These are phyloP conservation scores for Ceratocystis ficicola DNA, from an alignment of 2,329 filamentous ascomycete genomes.

Conservation along the genomic window DNA sequence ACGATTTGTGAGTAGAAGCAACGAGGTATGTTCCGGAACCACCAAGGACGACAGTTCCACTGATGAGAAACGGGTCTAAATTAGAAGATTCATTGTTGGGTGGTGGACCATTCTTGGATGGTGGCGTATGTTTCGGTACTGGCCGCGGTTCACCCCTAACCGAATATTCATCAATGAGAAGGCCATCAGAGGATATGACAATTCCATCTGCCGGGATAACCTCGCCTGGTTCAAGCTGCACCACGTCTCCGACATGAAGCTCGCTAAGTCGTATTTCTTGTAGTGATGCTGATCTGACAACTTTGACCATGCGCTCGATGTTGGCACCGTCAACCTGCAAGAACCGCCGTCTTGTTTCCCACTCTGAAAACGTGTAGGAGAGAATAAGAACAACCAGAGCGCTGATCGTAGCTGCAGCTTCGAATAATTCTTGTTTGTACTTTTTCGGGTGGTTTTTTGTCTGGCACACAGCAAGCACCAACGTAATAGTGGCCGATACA, in stretches of 20 bases:
- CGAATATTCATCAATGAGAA: constrained; percentile 56
- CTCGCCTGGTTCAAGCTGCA: constrained; percentile 62
- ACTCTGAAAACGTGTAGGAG: constrained; percentile 69
- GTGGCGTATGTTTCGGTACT: constrained; percentile 44
- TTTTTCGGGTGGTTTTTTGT: constrained; percentile 43
- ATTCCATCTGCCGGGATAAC: constrained; percentile 62
- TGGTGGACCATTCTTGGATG: neutral
- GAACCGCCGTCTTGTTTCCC: constrained; percentile 71
- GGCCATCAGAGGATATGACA: constrained; percentile 52
- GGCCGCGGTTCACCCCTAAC: constrained; percentile 65
- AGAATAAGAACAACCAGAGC: constrained; percentile 65
- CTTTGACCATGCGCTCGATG: constrained; percentile 60
- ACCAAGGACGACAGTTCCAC: constrained; percentile 64
- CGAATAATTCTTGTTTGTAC: constrained; percentile 63
- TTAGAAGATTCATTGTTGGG: neutral
- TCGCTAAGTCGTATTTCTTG: constrained; percentile 59
- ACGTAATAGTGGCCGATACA: constrained; percentile 58
- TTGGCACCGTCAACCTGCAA: constrained; percentile 72
- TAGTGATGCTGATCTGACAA: constrained; percentile 61
- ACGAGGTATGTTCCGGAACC: constrained; percentile 66
- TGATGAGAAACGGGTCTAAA: constrained; percentile 68
- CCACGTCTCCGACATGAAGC: constrained; percentile 59
- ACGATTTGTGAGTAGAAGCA: constrained; percentile 60
- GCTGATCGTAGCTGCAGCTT: constrained; percentile 66
- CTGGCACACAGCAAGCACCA: constrained; percentile 64